phyloP scores from a whole-genome alignment of 768 basidiomycete species.

The Coprinellus micaceus region DNA sequence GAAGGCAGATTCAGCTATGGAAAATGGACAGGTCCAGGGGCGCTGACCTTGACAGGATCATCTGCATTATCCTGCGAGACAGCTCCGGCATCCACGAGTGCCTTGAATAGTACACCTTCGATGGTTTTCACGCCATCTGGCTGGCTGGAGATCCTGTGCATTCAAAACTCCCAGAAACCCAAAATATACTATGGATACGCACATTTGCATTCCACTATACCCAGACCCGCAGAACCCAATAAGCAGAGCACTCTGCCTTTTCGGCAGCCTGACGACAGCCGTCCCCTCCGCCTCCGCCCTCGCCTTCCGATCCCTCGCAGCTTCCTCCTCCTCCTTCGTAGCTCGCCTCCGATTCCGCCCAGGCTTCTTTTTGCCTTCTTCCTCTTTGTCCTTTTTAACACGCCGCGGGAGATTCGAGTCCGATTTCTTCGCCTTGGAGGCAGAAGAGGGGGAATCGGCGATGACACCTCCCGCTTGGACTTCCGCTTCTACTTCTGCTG shows the following conservation, averaged over 20 bases:
- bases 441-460: background rate
- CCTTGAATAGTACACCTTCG: conserved; percentile 85
- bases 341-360: conserved; percentile 44
- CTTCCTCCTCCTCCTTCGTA: conserved; percentile 31
- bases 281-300: conserved; percentile 21
- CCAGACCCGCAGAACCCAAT: conserved; percentile 92
- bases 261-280: conserved; percentile 66
- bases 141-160: conserved; percentile 46
- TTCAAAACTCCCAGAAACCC: background rate
- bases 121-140: conserved; percentile 70
- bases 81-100: conserved; percentile 84
- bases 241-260: conserved; percentile 78
- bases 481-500: background rate
- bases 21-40: no score
- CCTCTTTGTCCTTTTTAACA: conserved; percentile 26
- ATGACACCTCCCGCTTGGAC: background rate
- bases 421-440: conserved; percentile 1
- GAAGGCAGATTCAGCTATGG: no score
- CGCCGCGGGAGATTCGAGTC: conserved; percentile 4
- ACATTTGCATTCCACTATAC: conserved; percentile 97
- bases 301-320: conserved; percentile 16
- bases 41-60: conserved; percentile 87
- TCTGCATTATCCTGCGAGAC: conserved; percentile 94
- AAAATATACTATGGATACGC: conserved; percentile 26
- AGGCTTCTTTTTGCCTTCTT: conserved; percentile 30